These are phyloP conservation scores for Gossypium rotundifolium DNA, from an alignment of 345 rosid genomes.

Conservation along the genomic window DNA sequence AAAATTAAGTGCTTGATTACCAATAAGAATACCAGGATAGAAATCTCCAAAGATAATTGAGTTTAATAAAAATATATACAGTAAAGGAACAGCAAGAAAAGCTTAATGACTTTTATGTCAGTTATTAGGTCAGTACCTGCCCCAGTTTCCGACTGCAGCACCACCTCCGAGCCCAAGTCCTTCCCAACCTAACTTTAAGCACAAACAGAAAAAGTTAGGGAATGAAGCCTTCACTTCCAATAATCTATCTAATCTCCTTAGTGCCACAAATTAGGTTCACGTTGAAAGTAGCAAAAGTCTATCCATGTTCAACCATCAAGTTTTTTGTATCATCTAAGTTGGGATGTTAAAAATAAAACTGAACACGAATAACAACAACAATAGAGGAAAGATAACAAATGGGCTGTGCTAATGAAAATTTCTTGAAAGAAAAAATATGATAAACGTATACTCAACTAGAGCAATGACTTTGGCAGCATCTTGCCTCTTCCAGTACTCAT, in stretches of 20 bases:
- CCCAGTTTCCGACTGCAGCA: slow-evolving; percentile 67
- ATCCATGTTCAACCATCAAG: neutral
- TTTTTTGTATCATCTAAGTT: neutral
- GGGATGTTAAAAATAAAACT: neutral
- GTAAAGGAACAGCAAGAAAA: neutral
- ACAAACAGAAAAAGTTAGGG: slow-evolving; percentile 19
- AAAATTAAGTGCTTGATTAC: neutral
- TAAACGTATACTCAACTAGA: slow-evolving; percentile 44
- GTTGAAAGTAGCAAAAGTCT: neutral
- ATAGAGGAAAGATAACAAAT: neutral
- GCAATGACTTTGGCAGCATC: slow-evolving; percentile 86
- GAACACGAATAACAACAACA: neutral
- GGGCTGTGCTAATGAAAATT: neutral
- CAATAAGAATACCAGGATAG: neutral
- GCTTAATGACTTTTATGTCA: slow-evolving; percentile 3
- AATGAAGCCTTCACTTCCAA: neutral
- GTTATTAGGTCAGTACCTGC: slow-evolving; percentile 43
- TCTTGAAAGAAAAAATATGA: slow-evolving; percentile 7
- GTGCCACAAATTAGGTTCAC: neutral
- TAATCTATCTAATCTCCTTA: neutral
- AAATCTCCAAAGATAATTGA: neutral
- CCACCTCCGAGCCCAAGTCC: slow-evolving; percentile 92
- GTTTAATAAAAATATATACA: neutral
- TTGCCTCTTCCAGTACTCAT: slow-evolving; percentile 78
- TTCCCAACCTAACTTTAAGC: slow-evolving; percentile 73